Evolutionary conservation across 768 basidiomycete species (phyloP), one percentile per base, ranked within the genome.

Genomic region (Tremella mesenterica): DNA sequence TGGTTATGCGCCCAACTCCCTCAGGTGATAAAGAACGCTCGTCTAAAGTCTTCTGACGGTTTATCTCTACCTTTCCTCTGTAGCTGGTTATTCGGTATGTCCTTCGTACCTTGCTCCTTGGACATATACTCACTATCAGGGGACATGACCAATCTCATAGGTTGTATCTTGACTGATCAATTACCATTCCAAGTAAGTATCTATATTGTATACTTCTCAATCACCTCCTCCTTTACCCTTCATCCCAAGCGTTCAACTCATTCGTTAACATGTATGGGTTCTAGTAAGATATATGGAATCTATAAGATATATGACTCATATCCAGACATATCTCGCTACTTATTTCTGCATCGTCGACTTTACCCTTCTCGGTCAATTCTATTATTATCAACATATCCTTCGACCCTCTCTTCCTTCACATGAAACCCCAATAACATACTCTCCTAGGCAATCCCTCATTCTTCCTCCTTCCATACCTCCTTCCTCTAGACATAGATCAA

Each of bases 21-120:
- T 44, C 91, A 95, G 77, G 79, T 93, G 8, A 44, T 91, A 28
- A 84, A 88, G 75, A 95, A 92, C 72, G 76, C 79, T 52, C 77
- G 77, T 52, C 76, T 79, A 16, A 81, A 84, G 69, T 89, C 86
- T 39, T 88, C 85, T 69, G 89, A 90, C 63, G 85, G 92, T 27
- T 82, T 99, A 46, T 86, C 95, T 1, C 77, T 96, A 16, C 90
- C 92, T 0, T 99, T 99, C 73, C 79, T 99, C 50, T 79, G 83
- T 57, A 95, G 88, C 63, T 99, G 95, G 95, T 76, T 91, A 53
- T 78, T 88, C 21, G 91, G 90, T 90, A 65, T 64, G 80, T 74
- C 41, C 41, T 14, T 12, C 26, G 27, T 43, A 12, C 48, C 5
- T 9, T 26, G 44, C 16, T 23, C 7, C 8, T 9, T 23, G 20